Evolutionary conservation across 2,329 filamentous ascomycete genomes (phyloP).

Genomic region (Knoxdaviesia proteae): DNA sequence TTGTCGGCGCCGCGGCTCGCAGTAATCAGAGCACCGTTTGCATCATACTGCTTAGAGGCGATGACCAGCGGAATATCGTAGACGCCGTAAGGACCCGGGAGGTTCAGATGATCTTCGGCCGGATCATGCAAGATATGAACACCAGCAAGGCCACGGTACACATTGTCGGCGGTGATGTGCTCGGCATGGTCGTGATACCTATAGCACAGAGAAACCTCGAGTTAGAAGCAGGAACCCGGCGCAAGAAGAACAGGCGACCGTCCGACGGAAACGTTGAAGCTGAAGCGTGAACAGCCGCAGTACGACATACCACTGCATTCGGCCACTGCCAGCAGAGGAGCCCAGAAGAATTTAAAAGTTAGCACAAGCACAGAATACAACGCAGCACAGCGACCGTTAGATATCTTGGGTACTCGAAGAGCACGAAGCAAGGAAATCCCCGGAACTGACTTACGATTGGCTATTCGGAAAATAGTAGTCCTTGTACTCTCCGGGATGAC

Average conservation of each 20-base stretch:
- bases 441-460: conserved; percentile 11
- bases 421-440: not conserved
- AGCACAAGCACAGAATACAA: not conserved
- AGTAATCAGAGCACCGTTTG: conserved; percentile 25
- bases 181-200: conserved; percentile 27
- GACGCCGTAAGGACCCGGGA: conserved; percentile 25
- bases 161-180: conserved; percentile 27
- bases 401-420: not conserved
- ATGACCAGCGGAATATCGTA: conserved; percentile 33
- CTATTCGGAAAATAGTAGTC: conserved; percentile 42
- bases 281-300: too few species aligned
- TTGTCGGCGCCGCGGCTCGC: conserved; percentile 21
- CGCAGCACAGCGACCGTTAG: not conserved
- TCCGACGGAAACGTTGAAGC: too few species aligned
- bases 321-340: conserved; percentile 12
- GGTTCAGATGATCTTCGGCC: conserved; percentile 22
- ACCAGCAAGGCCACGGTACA: conserved; percentile 34
- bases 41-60: conserved; percentile 27
- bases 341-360: too few species aligned
- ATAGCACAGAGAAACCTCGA: not conserved
- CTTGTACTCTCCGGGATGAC: conserved; percentile 30
- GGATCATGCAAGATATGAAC: conserved; percentile 32
- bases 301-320: conserved; percentile 24
- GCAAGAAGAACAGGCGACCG: too few species aligned
- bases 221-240: too few species aligned